A percentile compares a stretch with the other conserved stretches of the same genome.
phyloP scores from a whole-genome alignment of 257 asterid genomes.

The Capsicum chinense region DNA sequence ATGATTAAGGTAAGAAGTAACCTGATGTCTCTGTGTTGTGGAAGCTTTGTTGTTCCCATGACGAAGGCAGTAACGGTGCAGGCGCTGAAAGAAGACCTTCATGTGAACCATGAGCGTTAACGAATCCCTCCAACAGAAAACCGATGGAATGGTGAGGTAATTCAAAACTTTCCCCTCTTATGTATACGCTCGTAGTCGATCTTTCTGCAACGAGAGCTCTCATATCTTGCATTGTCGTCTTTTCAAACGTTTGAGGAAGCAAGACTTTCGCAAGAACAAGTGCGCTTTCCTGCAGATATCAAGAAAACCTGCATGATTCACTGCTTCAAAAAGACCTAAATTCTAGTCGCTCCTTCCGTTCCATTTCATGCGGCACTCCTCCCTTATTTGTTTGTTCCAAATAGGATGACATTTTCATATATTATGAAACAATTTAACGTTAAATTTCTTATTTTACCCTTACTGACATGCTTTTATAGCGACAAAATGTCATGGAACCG shows the following conservation, averaged over 20 bases:
- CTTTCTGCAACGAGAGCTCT: slow-evolving; percentile 76
- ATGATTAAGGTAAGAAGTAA: slow-evolving; percentile 12
- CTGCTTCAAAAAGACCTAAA: not conserved
- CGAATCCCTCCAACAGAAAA: slow-evolving; percentile 84
- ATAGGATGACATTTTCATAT: not conserved
- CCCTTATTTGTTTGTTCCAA: not conserved
- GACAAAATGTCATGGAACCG: not conserved
- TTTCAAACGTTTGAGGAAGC: slow-evolving; percentile 82
- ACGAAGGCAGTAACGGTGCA: slow-evolving; percentile 57
- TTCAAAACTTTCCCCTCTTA: slow-evolving; percentile 83
- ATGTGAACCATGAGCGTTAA: slow-evolving; percentile 62
- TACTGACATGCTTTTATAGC: not conserved
- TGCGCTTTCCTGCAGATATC: slow-evolving; percentile 75
- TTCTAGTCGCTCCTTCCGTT: slow-evolving; percentile 6
- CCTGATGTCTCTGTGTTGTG: slow-evolving; percentile 62
- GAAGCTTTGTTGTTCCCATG: slow-evolving; percentile 61
- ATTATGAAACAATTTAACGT: not conserved
- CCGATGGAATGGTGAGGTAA: slow-evolving; percentile 76
- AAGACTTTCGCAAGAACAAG: slow-evolving; percentile 73
- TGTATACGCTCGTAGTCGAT: slow-evolving; percentile 64
- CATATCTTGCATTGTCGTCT: slow-evolving; percentile 77
- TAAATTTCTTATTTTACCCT: slow-evolving; percentile 2
- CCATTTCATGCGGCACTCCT: not conserved
- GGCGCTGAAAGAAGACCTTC: slow-evolving; percentile 75
- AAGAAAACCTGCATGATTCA: slow-evolving; percentile 13